Evolutionary conservation across 768 basidiomycete species (phyloP), one percentile per base, ranked within the genome.

Genomic region (Amanita muscaria): DNA sequence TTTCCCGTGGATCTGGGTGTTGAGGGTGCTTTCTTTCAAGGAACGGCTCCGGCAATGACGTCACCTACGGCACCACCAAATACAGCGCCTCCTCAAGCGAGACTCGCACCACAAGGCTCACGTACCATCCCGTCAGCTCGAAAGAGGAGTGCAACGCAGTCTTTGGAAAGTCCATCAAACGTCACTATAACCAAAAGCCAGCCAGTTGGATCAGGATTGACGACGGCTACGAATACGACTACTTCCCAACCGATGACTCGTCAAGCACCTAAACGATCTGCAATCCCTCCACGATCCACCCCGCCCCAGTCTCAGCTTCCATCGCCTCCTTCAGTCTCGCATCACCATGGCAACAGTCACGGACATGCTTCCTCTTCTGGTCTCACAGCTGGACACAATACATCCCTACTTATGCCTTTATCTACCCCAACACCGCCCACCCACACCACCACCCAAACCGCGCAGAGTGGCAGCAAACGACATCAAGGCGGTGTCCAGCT

Each of bases 401-500:
- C 40, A n/a, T 30, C 27, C 8, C 25, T 23, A 41, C 19, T n/a
- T 7, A 18, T 27, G 12, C 19, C 19, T 19, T 41, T 24, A 16
- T 18, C 14, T 19, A 14, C 25, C 14, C 21, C 38, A 7, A n/a
- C n/a, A 11, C 10, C 31, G 5, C 35, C 11, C 35, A 36, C 15
- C 35, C 42, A 14, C 40, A 5, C 27, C 21, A 8, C 31, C 32
- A 15, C 21, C n/a, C 27, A 19, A 27, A 31, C 27, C 40, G 18
- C 11, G 29, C n/a, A n/a, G n/a, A n/a, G n/a, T n/a, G n/a, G n/a
- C n/a, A n/a, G n/a, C 27, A 29, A 29, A 29, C 6, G 7, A 29
- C 27, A 34, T 1, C 22, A 22, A 9, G 43, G 43, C 10, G 44
- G 36, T 11, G 36, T 46, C 7, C 44, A 46, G 16, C 29, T 46